phyloP scores from a whole-genome alignment of 306 rosid genomes.

The Trifolium repens region DNA sequence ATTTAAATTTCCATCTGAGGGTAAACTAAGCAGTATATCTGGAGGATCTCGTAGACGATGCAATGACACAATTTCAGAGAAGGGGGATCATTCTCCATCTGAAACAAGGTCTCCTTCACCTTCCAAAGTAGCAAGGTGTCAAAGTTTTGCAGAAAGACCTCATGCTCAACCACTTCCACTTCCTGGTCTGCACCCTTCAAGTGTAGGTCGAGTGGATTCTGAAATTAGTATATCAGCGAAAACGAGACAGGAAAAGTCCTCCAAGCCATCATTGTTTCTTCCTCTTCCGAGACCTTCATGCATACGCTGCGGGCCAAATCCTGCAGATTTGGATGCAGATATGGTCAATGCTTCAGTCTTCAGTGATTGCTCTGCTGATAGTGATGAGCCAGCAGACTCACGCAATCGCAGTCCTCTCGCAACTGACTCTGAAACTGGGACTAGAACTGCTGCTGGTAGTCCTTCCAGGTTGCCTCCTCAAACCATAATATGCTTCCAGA shows the following conservation, averaged over 20 bases:
- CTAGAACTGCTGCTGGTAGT: constrained; percentile 69
- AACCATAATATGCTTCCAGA: constrained; percentile 37
- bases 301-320: constrained; percentile 61
- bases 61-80: constrained; percentile 88
- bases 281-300: constrained; percentile 85
- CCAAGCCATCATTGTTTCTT: constrained; percentile 64
- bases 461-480: constrained; percentile 78
- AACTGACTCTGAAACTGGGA: constrained; percentile 72
- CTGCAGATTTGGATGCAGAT: constrained; percentile 83
- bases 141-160: constrained; percentile 90
- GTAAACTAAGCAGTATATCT: constrained; percentile 61
- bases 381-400: constrained; percentile 79
- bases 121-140: constrained; percentile 91
- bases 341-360: constrained; percentile 64
- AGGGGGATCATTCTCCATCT: constrained; percentile 71
- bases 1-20: constrained; percentile 75
- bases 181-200: constrained; percentile 74
- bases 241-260: constrained; percentile 64
- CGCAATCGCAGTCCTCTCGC: constrained; percentile 75
- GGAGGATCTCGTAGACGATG: constrained; percentile 67
- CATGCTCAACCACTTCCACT: constrained; percentile 94
- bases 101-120: constrained; percentile 93
- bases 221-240: constrained; percentile 73
- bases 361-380: constrained; percentile 77
- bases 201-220: constrained; percentile 80